phyloP scores from a whole-genome alignment of 2,329 filamentous ascomycete genomes.

The Aureobasidium uvarum region DNA sequence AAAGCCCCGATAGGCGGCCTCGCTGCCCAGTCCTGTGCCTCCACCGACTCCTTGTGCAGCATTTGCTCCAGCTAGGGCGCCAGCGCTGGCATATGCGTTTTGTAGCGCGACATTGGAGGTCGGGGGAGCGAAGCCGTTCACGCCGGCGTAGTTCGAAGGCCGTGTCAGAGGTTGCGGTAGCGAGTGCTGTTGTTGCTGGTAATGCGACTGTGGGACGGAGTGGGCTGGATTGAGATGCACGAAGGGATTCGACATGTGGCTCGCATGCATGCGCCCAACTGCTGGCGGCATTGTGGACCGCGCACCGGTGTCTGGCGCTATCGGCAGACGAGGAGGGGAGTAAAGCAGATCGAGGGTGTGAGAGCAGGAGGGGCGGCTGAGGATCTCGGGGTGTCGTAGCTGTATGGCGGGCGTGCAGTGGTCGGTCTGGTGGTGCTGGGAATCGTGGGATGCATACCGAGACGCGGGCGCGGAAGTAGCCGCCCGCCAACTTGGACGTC shows the following conservation, averaged over 20 bases:
- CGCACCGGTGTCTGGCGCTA: background rate
- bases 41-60: slow-evolving; percentile 37
- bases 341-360: background rate
- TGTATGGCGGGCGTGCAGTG: background rate
- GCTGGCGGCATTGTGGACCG: slow-evolving; percentile 56
- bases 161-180: slow-evolving; percentile 59
- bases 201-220: slow-evolving; percentile 49
- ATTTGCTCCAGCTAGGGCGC: background rate
- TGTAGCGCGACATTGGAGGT: slow-evolving; percentile 55
- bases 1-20: slow-evolving; percentile 85
- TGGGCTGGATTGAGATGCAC: slow-evolving; percentile 54
- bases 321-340: background rate
- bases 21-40: slow-evolving; percentile 72
- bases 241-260: slow-evolving; percentile 60
- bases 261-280: slow-evolving; percentile 58
- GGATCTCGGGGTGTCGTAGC: background rate
- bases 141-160: slow-evolving; percentile 65
- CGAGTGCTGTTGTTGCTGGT: slow-evolving; percentile 34
- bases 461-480: slow-evolving; percentile 8
- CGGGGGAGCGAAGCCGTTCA: slow-evolving; percentile 45
- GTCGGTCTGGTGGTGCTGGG: background rate
- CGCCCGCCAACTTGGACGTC: background rate
- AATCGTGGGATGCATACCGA: background rate
- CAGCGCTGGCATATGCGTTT: slow-evolving; percentile 29
- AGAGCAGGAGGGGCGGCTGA: background rate